Conservation (phyloP, 768 basidiomycete species). For the Agrocybe chaxingu region DNA sequence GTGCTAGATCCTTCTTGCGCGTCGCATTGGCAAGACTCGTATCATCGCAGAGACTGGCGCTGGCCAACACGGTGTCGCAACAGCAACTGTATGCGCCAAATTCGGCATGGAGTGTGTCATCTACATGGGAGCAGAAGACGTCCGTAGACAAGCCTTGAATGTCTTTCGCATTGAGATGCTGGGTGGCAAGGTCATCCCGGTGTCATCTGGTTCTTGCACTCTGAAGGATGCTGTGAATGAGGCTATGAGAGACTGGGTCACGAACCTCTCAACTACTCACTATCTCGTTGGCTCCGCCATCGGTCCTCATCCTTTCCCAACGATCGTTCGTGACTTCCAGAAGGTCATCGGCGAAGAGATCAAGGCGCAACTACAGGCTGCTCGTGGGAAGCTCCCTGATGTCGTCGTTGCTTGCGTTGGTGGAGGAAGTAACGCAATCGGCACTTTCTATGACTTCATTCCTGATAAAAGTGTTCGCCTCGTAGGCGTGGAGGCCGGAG, state of each 20-base stretch:
- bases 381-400: slow-evolving; percentile 85
- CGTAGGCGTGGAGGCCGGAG: slow-evolving; percentile 95
- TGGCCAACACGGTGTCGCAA: slow-evolving; percentile 98
- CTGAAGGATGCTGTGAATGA: slow-evolving; percentile 99
- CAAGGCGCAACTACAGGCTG: slow-evolving; percentile 75
- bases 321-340: slow-evolving; percentile 98
- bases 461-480: slow-evolving; percentile 80
- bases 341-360: slow-evolving; percentile 94
- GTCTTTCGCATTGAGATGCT: slow-evolving; percentile 99
- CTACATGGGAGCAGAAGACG: slow-evolving; percentile 99
- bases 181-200: slow-evolving; percentile 92
- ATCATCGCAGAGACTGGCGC: slow-evolving; percentile 99
- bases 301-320: slow-evolving; percentile 98
- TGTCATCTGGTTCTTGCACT: slow-evolving; percentile 90
- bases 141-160: slow-evolving; percentile 92
- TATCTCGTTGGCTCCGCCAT: slow-evolving; percentile 97
- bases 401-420: slow-evolving; percentile 96
- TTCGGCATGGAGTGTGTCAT: slow-evolving; percentile 94
- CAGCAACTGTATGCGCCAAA: slow-evolving; percentile 95
- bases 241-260: slow-evolving; percentile 98
- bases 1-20: slow-evolving; percentile 84
- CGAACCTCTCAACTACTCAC: slow-evolving; percentile 89
- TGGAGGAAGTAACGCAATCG: slow-evolving; percentile 96
- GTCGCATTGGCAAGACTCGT: slow-evolving; percentile 88
- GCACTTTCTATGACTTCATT: slow-evolving; percentile 97